phyloP scores from a whole-genome alignment of 2,329 filamentous ascomycete genomes.

The Massarina eburnea region DNA sequence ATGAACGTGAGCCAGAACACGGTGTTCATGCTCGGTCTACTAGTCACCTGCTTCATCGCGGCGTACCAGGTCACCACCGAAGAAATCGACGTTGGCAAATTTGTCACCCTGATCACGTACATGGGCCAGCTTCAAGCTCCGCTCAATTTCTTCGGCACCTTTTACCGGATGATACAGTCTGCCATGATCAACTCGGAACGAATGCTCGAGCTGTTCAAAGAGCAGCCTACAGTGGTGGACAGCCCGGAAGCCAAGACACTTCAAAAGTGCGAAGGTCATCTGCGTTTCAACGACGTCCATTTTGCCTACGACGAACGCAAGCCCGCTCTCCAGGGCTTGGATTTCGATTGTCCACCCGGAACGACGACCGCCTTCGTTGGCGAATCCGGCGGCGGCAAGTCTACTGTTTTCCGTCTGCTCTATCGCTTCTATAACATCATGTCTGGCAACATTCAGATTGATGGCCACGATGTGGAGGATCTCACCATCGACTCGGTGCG shows the following conservation, averaged over 20 bases:
- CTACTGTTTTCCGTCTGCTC: conserved; percentile 90
- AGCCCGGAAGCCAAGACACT: conserved; percentile 65
- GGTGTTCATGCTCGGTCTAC: conserved; percentile 64
- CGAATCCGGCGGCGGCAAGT: conserved; percentile 95
- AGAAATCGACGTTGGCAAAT: conserved; percentile 64
- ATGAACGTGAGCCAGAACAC: conserved; percentile 65
- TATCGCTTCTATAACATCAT: conserved; percentile 94
- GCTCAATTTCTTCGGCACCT: conserved; percentile 80
- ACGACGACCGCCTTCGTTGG: conserved; percentile 96
- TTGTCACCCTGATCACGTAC: conserved; percentile 71
- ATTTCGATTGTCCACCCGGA: conserved; percentile 82
- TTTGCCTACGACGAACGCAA: conserved; percentile 90
- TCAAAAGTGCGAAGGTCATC: conserved; percentile 72
- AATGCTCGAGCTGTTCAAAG: conserved; percentile 93
- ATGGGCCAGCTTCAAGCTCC: conserved; percentile 73
- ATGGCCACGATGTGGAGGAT: conserved; percentile 80
- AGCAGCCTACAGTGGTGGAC: conserved; percentile 88
- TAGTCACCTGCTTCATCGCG: conserved; percentile 69
- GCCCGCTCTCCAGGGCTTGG: conserved; percentile 79
- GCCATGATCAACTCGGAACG: conserved; percentile 97
- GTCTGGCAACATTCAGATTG: conserved; percentile 78
- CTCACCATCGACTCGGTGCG: conserved; percentile 93
- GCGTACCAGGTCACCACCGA: conserved; percentile 69
- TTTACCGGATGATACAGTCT: conserved; percentile 93
- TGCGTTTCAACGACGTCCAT: conserved; percentile 83